Base-by-base conservation (phyloP, 164 flowering plant genomes). In the Warburgia ugandensis region DNA sequence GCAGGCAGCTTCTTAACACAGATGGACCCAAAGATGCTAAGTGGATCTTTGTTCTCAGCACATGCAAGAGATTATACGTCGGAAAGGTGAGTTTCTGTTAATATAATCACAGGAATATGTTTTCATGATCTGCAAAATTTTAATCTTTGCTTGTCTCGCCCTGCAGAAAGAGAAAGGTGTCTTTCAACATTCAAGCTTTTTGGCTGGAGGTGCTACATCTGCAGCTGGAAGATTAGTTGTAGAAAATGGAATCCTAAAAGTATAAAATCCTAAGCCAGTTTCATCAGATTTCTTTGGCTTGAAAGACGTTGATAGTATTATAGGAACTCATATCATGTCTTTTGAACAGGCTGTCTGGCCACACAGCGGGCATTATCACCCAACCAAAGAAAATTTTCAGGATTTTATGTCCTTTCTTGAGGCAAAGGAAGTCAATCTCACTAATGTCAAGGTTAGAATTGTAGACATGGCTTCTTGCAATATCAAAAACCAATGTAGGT, bases 151-250 rank as follows among this genome's bases (percentile, higher is more conserved):
- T 12, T 32, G 4, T 10, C 14, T 14, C 25, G 14, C 2, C 19
- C 19, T 43, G 56, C 56, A 67, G 80, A 92, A 92, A 63, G 70
- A 48, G 31, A 92, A 88, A 59, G 98, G 98, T 25, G 73, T 58
- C 5, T 92, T 92, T 73, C 98, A 92, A 37, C 96, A 92, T 66
- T 92, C 98, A 28, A 88, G 98, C 52, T 92, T 92, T 59, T 64
- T 92, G 76, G 94, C 98, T n/a, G 98, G 98, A 31, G 98, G 98
- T 40, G 98, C 96, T 28, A 88, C 96, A 41, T 68, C 83, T 13
- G 80, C 98, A 5, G 98, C 98, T 21, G 96, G 98, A 29, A 76
- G 98, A 70, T 55, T 92, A 45, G 84, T 73, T 10, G 77, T 77
- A 0, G 75, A 80, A 45, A 52, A 80, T 28, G 98, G 98, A 13